phyloP scores from a whole-genome alignment of 306 rosid genomes.

The Quercus rubra region DNA sequence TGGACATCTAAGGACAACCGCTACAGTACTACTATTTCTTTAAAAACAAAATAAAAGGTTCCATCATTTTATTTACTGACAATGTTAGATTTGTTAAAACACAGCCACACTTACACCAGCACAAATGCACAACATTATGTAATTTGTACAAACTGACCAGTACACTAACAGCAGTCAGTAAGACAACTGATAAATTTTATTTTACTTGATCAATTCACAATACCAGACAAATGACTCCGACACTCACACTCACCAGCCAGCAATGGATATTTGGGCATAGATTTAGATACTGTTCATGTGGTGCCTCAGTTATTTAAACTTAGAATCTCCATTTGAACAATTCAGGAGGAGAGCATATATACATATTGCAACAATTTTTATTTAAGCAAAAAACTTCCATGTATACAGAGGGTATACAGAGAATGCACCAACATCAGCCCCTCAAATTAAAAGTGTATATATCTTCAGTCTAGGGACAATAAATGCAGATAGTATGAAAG shows the following conservation, averaged over 20 bases:
- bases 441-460: too few species aligned
- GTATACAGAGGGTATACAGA: not conserved
- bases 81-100: not conserved
- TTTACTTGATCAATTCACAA: not conserved
- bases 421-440: too few species aligned
- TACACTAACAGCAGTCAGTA: not conserved
- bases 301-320: not conserved
- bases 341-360: not conserved
- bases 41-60: not conserved
- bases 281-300: not conserved
- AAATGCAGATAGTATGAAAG: constrained; percentile 1
- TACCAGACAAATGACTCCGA: not conserved
- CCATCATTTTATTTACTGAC: not conserved
- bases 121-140: not conserved
- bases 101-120: not conserved
- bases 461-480: not conserved
- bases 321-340: not conserved
- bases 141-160: not conserved
- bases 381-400: not conserved
- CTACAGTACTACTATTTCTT: not conserved
- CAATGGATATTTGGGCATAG: not conserved
- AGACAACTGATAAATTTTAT: not conserved
- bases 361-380: too few species aligned
- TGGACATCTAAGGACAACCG: not conserved
- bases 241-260: not conserved